Evolutionary conservation across 2,329 filamentous ascomycete species (phyloP).

Genomic region (Nemania serpens): DNA sequence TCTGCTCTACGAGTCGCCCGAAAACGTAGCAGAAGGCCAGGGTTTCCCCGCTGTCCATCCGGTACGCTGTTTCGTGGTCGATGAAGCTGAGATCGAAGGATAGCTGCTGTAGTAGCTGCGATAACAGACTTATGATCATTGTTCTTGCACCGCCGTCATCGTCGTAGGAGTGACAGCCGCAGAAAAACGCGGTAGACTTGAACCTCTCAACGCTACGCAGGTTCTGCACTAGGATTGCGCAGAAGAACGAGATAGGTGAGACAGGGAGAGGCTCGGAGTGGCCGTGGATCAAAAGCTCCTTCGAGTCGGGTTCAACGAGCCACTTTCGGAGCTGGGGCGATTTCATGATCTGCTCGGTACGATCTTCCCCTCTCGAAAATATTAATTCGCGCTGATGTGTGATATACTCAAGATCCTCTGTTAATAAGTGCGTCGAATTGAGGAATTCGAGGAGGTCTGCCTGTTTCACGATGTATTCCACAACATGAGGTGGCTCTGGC

Average conservation of each 20-base stretch:
- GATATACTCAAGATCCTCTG: slow-evolving; percentile 8
- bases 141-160: slow-evolving; percentile 12
- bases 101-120: slow-evolving; percentile 11
- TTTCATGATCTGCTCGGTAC: slow-evolving; percentile 16
- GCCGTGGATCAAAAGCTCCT: slow-evolving; percentile 17
- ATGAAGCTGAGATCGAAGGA: slow-evolving; percentile 17
- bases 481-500: background rate
- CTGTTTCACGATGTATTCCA: background rate
- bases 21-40: slow-evolving; percentile 13
- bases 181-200: slow-evolving; percentile 12
- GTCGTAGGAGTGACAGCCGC: slow-evolving; percentile 13
- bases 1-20: slow-evolving; percentile 10
- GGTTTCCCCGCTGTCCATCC: slow-evolving; percentile 3
- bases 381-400: slow-evolving; percentile 10
- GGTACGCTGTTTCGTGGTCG: slow-evolving; percentile 1
- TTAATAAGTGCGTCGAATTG: background rate
- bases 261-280: slow-evolving; percentile 5
- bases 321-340: slow-evolving; percentile 7
- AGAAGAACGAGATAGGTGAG: slow-evolving; percentile 16
- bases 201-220: slow-evolving; percentile 6
- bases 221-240: slow-evolving; percentile 6
- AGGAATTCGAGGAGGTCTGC: slow-evolving; percentile 9
- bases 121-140: slow-evolving; percentile 12
- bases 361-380: slow-evolving; percentile 7
- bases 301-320: slow-evolving; percentile 14